Base-by-base conservation (phyloP, 495 filamentous ascomycete genomes). In the Bathelium albidoporum region DNA sequence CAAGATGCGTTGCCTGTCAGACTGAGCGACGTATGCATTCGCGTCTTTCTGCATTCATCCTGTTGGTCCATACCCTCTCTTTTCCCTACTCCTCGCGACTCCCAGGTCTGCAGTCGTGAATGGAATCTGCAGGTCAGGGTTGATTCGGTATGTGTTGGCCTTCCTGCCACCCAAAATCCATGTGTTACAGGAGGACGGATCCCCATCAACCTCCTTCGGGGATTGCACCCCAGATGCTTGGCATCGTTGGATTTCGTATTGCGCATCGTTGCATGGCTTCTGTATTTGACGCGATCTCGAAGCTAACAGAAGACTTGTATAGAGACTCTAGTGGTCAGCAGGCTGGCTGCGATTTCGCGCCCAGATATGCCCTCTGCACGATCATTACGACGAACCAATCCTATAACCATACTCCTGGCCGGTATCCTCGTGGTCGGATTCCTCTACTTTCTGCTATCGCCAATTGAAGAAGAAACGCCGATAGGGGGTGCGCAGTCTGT, bases 341-440 rank as follows among this genome's bases (percentile, higher is more conserved):
- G 32, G 59, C 59, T 55, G 49, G 49, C 49, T 29, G 49, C 49
- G 44, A 55, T 29, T 20, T 9, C 20, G 49, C 49, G 24, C 32
- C 58, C 60, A 45, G 59, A 41, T 55, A 70, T 70, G 68, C 60
- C 68, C 31, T 63, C 67, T 24, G 28, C 66, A 44, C 68, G 66
- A 66, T 61, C 63, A 52, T 64, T 69, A 14, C 62, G 70, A 62
- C 71, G 72, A 62, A 82, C 84, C 67, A 89, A 81, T 71, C 84
- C 86, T 36, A 84, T 87, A 68, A 88, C 84, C 53, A 70, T 88
- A 61, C 58, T 87, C 55, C 79, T 90, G 60, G 84, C 83, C 31
- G 77, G 75, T 34, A 63, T 87, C 52, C 78, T 88, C 5, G 76
- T 79, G 59, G 74, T 88, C 61, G 86, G 84, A 66, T 86, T 89